phyloP scores from a whole-genome alignment of 2,329 filamentous ascomycete species.

The Elsinoe necatrix region DNA sequence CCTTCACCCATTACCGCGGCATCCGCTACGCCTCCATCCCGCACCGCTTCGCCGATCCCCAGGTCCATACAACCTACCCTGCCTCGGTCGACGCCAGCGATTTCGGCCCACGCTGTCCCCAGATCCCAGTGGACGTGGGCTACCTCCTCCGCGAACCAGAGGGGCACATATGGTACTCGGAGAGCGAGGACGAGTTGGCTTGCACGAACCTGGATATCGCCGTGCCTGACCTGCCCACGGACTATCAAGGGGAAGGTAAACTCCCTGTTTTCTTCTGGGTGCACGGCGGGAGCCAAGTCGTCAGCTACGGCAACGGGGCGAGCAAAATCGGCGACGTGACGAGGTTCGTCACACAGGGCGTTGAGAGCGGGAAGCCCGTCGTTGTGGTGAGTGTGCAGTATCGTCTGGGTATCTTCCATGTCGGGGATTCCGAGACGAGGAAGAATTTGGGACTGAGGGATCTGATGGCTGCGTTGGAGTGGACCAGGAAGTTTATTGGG shows the following conservation, averaged over 20 bases:
- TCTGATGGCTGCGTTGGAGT: conserved; percentile 29
- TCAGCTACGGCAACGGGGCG: conserved; percentile 38
- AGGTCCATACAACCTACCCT: conserved; percentile 7
- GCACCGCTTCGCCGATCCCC: conserved; percentile 18
- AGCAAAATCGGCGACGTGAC: conserved; percentile 31
- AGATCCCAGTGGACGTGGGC: conserved; percentile 34
- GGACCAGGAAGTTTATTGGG: conserved; percentile 29
- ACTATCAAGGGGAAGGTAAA: not conserved
- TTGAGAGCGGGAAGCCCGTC: conserved; percentile 29
- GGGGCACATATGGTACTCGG: conserved; percentile 22
- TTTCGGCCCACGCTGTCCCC: conserved; percentile 34
- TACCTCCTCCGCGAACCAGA: conserved; percentile 38
- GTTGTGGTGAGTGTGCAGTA: conserved; percentile 39
- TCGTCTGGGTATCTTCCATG: conserved; percentile 39
- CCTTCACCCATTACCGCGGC: conserved; percentile 19
- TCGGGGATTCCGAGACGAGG: conserved; percentile 34
- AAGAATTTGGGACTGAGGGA: conserved; percentile 23
- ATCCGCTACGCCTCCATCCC: conserved; percentile 19
- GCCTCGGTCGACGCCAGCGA: not conserved
- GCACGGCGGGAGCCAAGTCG: conserved; percentile 40
- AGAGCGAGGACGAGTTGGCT: conserved; percentile 36
- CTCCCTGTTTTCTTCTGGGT: conserved; percentile 41
- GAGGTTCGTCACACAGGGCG: conserved; percentile 26
- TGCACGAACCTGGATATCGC: conserved; percentile 39
- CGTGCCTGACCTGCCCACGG: conserved; percentile 22